Percentiles rank a stretch among this genome's conserved stretches.
These are phyloP conservation scores for Pseudogymnoascus sp. DNA, from an alignment of 2,329 filamentous ascomycete species.

Conservation along the genomic window DNA sequence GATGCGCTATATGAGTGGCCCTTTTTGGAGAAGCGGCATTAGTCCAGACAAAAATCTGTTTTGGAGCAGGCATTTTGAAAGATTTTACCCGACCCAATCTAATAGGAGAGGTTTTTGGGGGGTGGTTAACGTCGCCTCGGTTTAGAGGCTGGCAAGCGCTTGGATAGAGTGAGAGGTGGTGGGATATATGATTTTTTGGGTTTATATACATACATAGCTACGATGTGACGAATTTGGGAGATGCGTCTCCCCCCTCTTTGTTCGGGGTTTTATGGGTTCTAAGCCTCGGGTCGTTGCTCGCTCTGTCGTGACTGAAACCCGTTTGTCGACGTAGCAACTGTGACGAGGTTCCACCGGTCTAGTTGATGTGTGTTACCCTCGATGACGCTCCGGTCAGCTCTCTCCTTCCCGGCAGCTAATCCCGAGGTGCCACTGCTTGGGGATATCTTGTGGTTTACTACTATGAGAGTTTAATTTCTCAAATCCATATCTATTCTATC, in stretches of 20 bases:
- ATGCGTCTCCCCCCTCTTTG: neutral
- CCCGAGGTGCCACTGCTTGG: neutral
- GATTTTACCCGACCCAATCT: neutral
- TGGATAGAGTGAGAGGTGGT: neutral
- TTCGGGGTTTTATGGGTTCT: neutral
- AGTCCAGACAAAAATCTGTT: neutral
- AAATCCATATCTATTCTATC: neutral
- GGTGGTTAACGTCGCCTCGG: neutral
- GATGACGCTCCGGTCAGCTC: neutral
- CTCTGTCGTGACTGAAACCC: neutral
- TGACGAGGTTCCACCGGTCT: neutral
- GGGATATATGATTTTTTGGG: neutral
- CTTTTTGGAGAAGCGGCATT: neutral
- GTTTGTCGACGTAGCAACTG: neutral
- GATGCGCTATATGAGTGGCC: neutral
- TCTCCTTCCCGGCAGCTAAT: neutral
- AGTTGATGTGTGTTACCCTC: neutral
- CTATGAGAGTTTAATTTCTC: neutral
- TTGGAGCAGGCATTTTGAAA: constrained; percentile 2
- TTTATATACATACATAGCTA: constrained; percentile 1
- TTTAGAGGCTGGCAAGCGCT: neutral
- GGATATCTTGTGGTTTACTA: neutral
- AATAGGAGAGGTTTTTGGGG: neutral
- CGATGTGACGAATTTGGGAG: neutral
- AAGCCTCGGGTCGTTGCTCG: neutral